These are phyloP conservation scores for Eucalyptus melliodora DNA, from an alignment of 345 rosid species.

Conservation along the genomic window DNA sequence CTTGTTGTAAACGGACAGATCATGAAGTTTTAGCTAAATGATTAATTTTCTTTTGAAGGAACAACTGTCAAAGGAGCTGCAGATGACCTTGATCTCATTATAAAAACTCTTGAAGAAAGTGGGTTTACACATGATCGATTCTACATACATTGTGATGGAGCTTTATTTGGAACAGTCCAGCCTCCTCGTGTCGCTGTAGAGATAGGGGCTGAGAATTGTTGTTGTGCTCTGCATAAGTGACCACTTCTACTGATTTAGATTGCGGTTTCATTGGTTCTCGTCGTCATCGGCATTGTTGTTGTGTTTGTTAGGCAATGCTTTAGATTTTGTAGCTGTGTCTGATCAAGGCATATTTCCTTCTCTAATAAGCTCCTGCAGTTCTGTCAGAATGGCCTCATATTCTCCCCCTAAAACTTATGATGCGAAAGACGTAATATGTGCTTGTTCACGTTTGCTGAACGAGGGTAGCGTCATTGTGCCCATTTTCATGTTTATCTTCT, in stretches of 20 bases:
- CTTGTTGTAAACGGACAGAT: neutral
- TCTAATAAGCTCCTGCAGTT: neutral
- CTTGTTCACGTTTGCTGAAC: neutral
- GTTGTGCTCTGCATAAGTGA: constrained; percentile 46
- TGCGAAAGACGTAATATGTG: neutral
- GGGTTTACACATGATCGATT: constrained; percentile 69
- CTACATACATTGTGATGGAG: constrained; percentile 95
- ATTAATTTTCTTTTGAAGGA: constrained; percentile 20
- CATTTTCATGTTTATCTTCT: neutral
- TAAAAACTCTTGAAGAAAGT: constrained; percentile 73
- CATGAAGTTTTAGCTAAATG: neutral
- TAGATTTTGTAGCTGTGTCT: neutral
- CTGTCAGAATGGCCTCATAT: neutral
- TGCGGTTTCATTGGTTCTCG: neutral
- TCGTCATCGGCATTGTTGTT: neutral
- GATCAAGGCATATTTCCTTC: neutral
- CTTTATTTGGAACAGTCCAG: constrained; percentile 41
- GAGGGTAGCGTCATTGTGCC: neutral
- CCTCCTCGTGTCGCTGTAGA: constrained; percentile 21
- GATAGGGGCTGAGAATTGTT: constrained; percentile 53
- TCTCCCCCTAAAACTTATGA: neutral
- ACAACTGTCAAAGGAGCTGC: constrained; percentile 98
- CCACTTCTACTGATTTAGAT: neutral
- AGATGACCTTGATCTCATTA: constrained; percentile 91
- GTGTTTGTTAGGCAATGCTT: neutral